Conservation (phyloP, 352 stramenopile species). For the Pythium vanterpoolii region DNA sequence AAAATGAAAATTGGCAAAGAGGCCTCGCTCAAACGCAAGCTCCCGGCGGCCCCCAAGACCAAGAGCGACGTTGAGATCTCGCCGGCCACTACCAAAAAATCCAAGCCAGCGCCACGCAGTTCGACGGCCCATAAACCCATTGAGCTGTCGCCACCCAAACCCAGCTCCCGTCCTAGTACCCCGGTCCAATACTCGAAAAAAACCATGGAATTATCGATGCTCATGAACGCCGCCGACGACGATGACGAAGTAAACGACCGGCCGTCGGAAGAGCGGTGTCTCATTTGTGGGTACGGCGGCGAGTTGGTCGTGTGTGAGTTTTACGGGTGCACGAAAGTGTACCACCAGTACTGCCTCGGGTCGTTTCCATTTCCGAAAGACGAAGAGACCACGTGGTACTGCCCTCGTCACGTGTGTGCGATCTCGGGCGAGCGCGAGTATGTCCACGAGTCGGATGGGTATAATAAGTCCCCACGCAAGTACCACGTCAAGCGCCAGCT, state of each 20-base stretch:
- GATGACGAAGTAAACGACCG: conserved; percentile 18
- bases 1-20: conserved; percentile 51
- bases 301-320: conserved; percentile 86
- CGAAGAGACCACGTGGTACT: conserved; percentile 79
- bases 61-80: conserved; percentile 18
- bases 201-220: conserved; percentile 23
- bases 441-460: conserved; percentile 36
- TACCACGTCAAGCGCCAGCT: conserved; percentile 49
- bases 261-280: conserved; percentile 71
- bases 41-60: conserved; percentile 32
- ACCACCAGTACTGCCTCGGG: conserved; percentile 84
- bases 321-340: conserved; percentile 77
- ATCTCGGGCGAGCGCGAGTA: conserved; percentile 57
- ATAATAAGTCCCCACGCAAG: conserved; percentile 52
- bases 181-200: conserved; percentile 22
- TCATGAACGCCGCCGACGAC: conserved; percentile 23
- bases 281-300: conserved; percentile 76
- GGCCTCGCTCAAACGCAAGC: conserved; percentile 49
- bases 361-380: conserved; percentile 77
- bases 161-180: conserved; percentile 14
- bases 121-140: conserved; percentile 20
- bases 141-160: conserved; percentile 29
- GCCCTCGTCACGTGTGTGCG: conserved; percentile 72
- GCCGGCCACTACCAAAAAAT: conserved; percentile 38
- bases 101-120: conserved; percentile 22